Evolutionary conservation across 2,329 filamentous ascomycete genomes (phyloP), one percentile per base, ranked within the genome.

Genomic region (Graphilbum sp.): DNA sequence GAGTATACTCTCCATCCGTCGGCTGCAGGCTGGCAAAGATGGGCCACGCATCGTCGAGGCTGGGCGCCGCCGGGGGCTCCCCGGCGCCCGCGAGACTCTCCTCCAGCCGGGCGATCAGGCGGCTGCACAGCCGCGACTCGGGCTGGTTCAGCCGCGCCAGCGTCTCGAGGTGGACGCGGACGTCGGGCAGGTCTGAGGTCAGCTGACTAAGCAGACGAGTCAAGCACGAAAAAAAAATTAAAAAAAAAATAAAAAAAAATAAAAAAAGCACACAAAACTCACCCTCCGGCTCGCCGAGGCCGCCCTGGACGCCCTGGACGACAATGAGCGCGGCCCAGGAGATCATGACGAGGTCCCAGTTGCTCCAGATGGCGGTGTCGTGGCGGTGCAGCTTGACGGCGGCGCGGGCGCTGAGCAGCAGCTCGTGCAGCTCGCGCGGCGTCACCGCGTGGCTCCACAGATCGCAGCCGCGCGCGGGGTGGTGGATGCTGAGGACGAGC

Each of bases 321-420:
- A 45, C 43, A 39, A 45, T 45, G 17, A 45, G 27, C 4, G 43
- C 41, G 5, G 43, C 43, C 43, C 43, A 45, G 2, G 43, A 42
- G 17, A 45, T 45, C 37, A 45, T 44, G 29, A 45, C 38, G 9
- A 45, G 36, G 33, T 45, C 43, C 43, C 43, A 45, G 38, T 45
- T 45, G 36, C 37, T 31, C 43, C 43, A 45, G 36, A 45, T 45
- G 19, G 16, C 32, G 35, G 41, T 38, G 36, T 45, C 43, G 34
- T 43, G 36, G 13, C 34, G 29, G 32, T 45, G 42, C 20, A 45
- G 41, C 24, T 45, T 42, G 13, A 45, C 38, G 4, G 43, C 42
- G 15, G 43, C 43, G 5, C 43, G 40, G 3, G 43, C 43, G 15
- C 36, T 40, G 10, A 43, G 34, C 19, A 45, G 29, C 23, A 45